phyloP scores from a whole-genome alignment of 1,139 yeast genomes.

The Spathaspora sp. region DNA sequence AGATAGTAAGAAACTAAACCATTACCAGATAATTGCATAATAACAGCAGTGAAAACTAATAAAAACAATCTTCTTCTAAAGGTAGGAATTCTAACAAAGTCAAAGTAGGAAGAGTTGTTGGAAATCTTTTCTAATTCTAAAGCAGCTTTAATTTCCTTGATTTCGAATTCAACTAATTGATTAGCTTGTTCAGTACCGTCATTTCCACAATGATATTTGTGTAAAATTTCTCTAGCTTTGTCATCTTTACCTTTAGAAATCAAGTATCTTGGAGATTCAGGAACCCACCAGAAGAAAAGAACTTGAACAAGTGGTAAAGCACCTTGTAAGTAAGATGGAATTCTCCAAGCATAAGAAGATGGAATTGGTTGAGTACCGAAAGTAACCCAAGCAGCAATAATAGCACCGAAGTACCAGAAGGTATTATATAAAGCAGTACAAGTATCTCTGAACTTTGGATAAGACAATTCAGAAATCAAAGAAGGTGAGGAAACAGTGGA shows the following conservation, averaged over 20 bases:
- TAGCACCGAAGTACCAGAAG: conserved; percentile 54
- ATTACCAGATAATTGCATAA: conserved; percentile 53
- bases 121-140: conserved; percentile 32
- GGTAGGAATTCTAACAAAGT: conserved; percentile 32
- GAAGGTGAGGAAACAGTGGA: conserved; percentile 41
- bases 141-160: conserved; percentile 44
- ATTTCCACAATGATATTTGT: conserved; percentile 41
- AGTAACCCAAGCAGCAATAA: conserved; percentile 55
- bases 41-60: conserved; percentile 28
- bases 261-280: conserved; percentile 50
- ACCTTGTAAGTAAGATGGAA: conserved; percentile 49
- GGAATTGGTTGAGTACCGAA: conserved; percentile 41
- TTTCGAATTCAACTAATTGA: conserved; percentile 42
- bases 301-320: conserved; percentile 29
- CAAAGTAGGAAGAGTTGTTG: conserved; percentile 29
- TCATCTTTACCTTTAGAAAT: conserved; percentile 36
- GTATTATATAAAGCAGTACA: conserved; percentile 47
- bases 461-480: conserved; percentile 42
- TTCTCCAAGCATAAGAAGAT: conserved; percentile 38
- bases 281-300: conserved; percentile 33
- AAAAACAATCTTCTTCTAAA: conserved; percentile 48
- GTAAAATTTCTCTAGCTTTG: conserved; percentile 40
- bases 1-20: conserved; percentile 54
- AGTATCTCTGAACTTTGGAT: conserved; percentile 49
- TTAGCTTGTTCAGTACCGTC: conserved; percentile 27